Base-by-base conservation (phyloP, 495 filamentous ascomycete genomes). In the Penicillium cinerascens region DNA sequence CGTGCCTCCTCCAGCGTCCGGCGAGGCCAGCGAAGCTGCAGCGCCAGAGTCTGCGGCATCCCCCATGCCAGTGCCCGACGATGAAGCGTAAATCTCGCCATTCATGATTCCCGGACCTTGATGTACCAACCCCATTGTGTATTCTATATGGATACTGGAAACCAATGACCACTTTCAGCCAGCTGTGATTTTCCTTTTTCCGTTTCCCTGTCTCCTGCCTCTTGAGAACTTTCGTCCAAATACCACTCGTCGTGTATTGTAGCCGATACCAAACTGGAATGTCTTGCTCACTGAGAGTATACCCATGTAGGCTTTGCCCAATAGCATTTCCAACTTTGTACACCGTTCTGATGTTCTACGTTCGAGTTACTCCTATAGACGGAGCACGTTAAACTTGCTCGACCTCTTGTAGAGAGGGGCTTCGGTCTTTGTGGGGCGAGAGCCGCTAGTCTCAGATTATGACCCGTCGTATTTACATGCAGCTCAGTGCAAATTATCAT, bases 1-100 rank as follows among this genome's bases (percentile, higher is more conserved):
- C 60, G 83, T 81, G 18, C 83, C 87, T 7, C 77, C 81, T 20
- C 69, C 63, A 1, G 52, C 37, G 27, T 33, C 54, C 27, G 56
- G 57, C 33, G 55, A 57, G 36, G 21, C 36, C 43, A 65, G 52
- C 26, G 53, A 58, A 39, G 44, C 54, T 21, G 48, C n/a, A n/a
- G n/a, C 43, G 25, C 29, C 53, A 15, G 64, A 68, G 27, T 48
- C 70, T 10, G 52, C 56, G 44, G 52, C 64, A 22, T 58, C 47
- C 23, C 22, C 60, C n/a, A 60, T 66, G 15, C 58, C 48, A 21
- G 44, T 26, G n/a, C 41, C 60, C 13, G 60, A 61, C 7, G 60
- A 57, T 35, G 51, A 51, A 17, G 54, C 48, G 27, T 60, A 29
- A 58, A 58, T 8, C 36, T 0, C 1, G 3, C 42, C 10, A 21